A percentile compares a stretch with the other conserved stretches of the same genome.
phyloP scores from a whole-genome alignment of 345 rosid genomes.

The Hirschfeldia incana region DNA sequence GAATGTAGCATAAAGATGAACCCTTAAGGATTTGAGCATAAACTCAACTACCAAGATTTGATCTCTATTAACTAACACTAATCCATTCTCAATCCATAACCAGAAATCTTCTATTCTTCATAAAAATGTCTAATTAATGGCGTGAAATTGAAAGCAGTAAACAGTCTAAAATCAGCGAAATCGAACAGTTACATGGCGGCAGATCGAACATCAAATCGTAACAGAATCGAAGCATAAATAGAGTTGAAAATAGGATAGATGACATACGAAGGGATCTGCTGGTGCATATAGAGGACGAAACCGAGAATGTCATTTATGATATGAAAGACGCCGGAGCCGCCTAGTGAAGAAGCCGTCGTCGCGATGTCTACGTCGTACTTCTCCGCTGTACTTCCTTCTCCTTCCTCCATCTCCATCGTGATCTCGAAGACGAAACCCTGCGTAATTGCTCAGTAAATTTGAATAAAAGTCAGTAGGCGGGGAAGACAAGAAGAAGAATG shows the following conservation, averaged over 20 bases:
- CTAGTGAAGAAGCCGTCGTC: constrained; percentile 48
- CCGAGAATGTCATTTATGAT: constrained; percentile 62
- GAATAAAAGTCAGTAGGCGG: constrained; percentile 18
- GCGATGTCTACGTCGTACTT: constrained; percentile 49
- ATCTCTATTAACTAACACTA: constrained; percentile 6
- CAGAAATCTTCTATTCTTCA: not conserved
- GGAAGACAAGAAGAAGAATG: constrained; percentile 16
- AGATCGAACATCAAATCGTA: constrained; percentile 11
- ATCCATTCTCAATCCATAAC: not conserved
- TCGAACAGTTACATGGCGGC: constrained; percentile 2
- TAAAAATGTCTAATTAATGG: not conserved
- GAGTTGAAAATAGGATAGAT: not conserved
- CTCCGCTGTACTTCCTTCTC: constrained; percentile 44
- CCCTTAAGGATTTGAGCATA: not conserved
- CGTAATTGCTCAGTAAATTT: constrained; percentile 16
- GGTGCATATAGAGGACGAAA: constrained; percentile 92
- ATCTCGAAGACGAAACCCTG: not conserved
- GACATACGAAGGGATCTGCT: constrained; percentile 88
- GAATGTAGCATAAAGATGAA: not conserved
- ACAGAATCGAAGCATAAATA: not conserved
- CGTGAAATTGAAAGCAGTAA: not conserved
- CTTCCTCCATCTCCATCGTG: constrained; percentile 40
- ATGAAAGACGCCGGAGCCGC: constrained; percentile 57
- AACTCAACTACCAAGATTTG: constrained; percentile 7
- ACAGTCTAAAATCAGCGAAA: constrained; percentile 7